A percentile compares a stretch with the other conserved stretches of the same genome.
phyloP scores from a whole-genome alignment of 2,329 filamentous ascomycete genomes.

The Leptographium flavum region DNA sequence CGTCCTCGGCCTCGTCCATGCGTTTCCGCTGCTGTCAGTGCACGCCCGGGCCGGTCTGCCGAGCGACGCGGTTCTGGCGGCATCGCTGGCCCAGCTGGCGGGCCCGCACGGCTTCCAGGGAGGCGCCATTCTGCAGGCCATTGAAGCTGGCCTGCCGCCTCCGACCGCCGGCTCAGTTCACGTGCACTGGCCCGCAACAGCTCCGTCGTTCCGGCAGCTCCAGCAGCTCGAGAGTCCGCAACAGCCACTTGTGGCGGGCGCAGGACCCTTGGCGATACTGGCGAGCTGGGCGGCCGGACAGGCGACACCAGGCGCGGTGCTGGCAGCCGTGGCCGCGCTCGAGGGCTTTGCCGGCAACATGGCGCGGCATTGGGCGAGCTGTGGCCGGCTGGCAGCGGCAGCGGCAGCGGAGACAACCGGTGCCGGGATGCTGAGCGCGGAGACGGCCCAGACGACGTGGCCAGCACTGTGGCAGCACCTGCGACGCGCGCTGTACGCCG shows the following conservation, averaged over 20 bases:
- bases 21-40: slow-evolving; percentile 57
- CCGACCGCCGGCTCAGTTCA: slow-evolving; percentile 30
- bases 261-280: slow-evolving; percentile 53
- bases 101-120: slow-evolving; percentile 61
- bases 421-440: slow-evolving; percentile 49
- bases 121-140: slow-evolving; percentile 57
- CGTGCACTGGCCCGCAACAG: slow-evolving; percentile 50
- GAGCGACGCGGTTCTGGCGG: slow-evolving; percentile 56
- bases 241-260: slow-evolving; percentile 39
- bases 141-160: slow-evolving; percentile 42
- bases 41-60: slow-evolving; percentile 43
- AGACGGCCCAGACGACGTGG: slow-evolving; percentile 52
- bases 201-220: slow-evolving; percentile 46
- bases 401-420: slow-evolving; percentile 40
- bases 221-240: slow-evolving; percentile 42
- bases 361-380: slow-evolving; percentile 58
- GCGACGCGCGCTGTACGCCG: slow-evolving; percentile 60
- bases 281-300: slow-evolving; percentile 50
- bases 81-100: slow-evolving; percentile 52
- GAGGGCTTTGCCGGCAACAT: slow-evolving; percentile 52
- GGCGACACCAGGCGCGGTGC: slow-evolving; percentile 9
- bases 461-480: slow-evolving; percentile 63
- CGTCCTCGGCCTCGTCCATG: slow-evolving; percentile 60
- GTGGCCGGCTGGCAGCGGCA: slow-evolving; percentile 55
- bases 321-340: slow-evolving; percentile 40